These are phyloP conservation scores for Pseudocercospora pini-densiflorae DNA, from an alignment of 2,329 filamentous ascomycete species.

Conservation along the genomic window DNA sequence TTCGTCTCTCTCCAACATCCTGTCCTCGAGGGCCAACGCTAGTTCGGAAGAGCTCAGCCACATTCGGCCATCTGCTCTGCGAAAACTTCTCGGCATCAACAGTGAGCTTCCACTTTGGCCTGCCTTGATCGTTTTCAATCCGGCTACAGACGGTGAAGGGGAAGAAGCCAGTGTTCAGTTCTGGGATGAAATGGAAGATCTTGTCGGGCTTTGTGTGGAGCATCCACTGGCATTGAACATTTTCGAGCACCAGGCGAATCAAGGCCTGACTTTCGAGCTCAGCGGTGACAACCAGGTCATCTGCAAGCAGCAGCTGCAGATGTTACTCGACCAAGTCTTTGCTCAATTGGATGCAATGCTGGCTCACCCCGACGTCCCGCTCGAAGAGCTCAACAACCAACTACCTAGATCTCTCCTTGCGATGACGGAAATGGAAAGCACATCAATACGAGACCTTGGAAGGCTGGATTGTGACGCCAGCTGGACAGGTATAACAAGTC, in stretches of 20 bases:
- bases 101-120: conserved; percentile 15
- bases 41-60: background rate
- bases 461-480: no score
- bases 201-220: no score
- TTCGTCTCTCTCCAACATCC: no score
- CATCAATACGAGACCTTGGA: no score
- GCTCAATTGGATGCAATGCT: conserved; percentile 14
- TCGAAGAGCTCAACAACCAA: conserved; percentile 10
- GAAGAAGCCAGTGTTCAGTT: no score
- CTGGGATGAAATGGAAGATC: no score
- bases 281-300: conserved; percentile 12
- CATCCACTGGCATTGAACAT: no score
- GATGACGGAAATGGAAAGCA: background rate
- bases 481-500: no score
- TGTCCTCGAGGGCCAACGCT: no score
- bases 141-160: background rate
- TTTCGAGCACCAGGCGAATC: no score
- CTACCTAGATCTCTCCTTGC: conserved; percentile 6
- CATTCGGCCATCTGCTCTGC: conserved; percentile 1
- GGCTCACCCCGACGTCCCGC: conserved; percentile 5
- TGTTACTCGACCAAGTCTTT: conserved; percentile 5
- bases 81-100: conserved; percentile 9
- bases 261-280: background rate
- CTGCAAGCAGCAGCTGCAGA: conserved; percentile 6
- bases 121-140: conserved; percentile 11